Percentiles rank a stretch among this genome's conserved stretches.
These are phyloP conservation scores for Citrus unshiu DNA, from an alignment of 345 rosid species.

Conservation along the genomic window DNA sequence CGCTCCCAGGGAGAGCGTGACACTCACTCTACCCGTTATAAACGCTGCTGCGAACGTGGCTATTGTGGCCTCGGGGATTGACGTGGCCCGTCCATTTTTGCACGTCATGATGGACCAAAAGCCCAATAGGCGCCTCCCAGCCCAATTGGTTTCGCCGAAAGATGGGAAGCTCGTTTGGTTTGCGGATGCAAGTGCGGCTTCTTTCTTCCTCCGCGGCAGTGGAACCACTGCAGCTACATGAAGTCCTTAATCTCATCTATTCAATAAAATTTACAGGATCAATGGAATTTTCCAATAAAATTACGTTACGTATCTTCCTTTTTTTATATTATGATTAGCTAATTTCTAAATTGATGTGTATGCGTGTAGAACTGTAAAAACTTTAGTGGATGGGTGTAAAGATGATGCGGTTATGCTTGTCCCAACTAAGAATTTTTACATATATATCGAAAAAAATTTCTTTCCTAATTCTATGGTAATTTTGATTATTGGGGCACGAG, in stretches of 20 bases:
- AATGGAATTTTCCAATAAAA: neutral
- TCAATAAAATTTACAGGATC: neutral
- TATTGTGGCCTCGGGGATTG: slow-evolving; percentile 27
- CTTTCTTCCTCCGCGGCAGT: neutral
- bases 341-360: neutral
- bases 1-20: slow-evolving; percentile 17
- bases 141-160: slow-evolving; percentile 22
- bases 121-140: slow-evolving; percentile 5
- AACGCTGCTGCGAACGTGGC: slow-evolving; percentile 37
- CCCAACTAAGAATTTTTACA: neutral
- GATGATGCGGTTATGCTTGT: neutral
- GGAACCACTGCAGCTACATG: neutral
- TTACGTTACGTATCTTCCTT: neutral
- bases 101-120: slow-evolving; percentile 3
- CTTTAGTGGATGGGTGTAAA: neutral
- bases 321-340: neutral
- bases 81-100: slow-evolving; percentile 15
- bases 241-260: neutral
- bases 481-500: neutral
- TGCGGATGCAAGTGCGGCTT: slow-evolving; percentile 23
- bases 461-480: neutral
- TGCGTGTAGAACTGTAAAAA: neutral
- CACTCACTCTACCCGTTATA: slow-evolving; percentile 34
- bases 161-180: slow-evolving; percentile 40
- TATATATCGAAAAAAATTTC: no score